Evolutionary conservation across 2,329 filamentous ascomycete genomes (phyloP), one percentile per base, ranked within the genome.

Genomic region (Cordyceps cateniannulata): DNA sequence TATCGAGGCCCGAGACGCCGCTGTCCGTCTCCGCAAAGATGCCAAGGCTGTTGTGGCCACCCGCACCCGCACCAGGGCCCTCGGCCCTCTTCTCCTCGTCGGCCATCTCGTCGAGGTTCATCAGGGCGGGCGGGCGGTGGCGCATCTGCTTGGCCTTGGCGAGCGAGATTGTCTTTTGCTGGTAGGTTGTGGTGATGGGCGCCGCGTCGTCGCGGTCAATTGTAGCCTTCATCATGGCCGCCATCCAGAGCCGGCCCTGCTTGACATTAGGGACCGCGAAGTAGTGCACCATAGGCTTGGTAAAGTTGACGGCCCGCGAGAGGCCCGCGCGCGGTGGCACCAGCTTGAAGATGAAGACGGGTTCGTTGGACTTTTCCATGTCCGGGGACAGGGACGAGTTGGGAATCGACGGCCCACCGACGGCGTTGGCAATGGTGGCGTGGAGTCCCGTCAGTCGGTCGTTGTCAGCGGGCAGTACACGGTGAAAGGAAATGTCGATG

Each of bases 341-440:
- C 8, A 99, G 85, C 77, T 99, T 99, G 83, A 99, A 99, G 69
- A 98, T 98, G 77, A 99, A 99, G 70, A 96, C 89, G 1, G 87
- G 81, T 61, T 90, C 62, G 27, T 66, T 66, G 1, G 61, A 61
- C 16, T 66, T 68, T 63, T 78, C 76, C 63, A 79, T 76, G 22
- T 77, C 73, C 14, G 78, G 77, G 58, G 78, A 75, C 2, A 87
- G 83, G 5, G 89, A 85, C 10, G 85, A 85, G 29, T 82, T 83
- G 6, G 72, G 71, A 52, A 73, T 67, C n/a, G 64, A 63, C 16
- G 70, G 70, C 1, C 71, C 70, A 32, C 71, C 70, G 3, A 87
- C 90, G n/a, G 91, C 91, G 24, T 93, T 90, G 0, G 93, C 97
- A 61, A 99, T 82, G 5, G 92, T 92, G 8, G 95, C 95, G 72